A percentile compares a stretch with the other conserved stretches of the same genome.
Conservation (phyloP, 2,329 filamentous ascomycete species). For the Beauveria sp. region DNA sequence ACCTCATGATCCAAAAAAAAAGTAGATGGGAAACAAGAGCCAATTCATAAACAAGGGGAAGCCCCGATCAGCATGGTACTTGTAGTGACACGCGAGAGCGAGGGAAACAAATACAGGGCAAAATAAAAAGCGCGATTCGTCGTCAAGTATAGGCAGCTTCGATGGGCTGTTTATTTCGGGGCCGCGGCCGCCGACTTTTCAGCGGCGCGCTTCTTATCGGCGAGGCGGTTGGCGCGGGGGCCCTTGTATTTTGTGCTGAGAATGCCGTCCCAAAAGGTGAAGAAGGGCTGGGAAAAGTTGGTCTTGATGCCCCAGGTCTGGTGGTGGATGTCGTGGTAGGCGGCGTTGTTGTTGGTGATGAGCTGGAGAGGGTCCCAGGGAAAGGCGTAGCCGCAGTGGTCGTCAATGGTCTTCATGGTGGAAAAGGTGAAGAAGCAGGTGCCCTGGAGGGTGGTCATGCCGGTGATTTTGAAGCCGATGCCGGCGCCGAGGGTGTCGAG, state of each 20-base stretch:
- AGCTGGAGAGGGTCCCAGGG: constrained; percentile 92
- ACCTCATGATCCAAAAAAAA: constrained; percentile 19
- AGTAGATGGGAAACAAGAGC: neutral
- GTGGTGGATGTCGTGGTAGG: constrained; percentile 97
- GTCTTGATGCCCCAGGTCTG: constrained; percentile 99
- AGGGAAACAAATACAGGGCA: neutral
- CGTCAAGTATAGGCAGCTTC: neutral
- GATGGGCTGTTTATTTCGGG: neutral
- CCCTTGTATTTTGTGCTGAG: constrained; percentile 79
- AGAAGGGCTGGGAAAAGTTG: constrained; percentile 86
- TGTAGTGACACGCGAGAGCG: neutral
- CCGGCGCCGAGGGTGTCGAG: constrained; percentile 86
- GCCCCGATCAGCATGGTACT: too few species aligned
- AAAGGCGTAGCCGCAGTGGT: constrained; percentile 94
- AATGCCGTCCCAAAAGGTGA: constrained; percentile 87
- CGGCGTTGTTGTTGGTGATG: constrained; percentile 89
- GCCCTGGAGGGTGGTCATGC: constrained; percentile 78
- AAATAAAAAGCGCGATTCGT: neutral
- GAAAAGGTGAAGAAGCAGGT: constrained; percentile 86
- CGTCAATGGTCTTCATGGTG: constrained; percentile 93
- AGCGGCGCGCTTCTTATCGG: constrained; percentile 28
- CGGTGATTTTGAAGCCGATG: constrained; percentile 70
- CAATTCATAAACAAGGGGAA: neutral
- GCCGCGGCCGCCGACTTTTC: constrained; percentile 9
- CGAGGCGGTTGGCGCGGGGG: constrained; percentile 36